Evolutionary conservation across 345 rosid species (phyloP).

Genomic region (Excoecaria cochinchinensis): DNA sequence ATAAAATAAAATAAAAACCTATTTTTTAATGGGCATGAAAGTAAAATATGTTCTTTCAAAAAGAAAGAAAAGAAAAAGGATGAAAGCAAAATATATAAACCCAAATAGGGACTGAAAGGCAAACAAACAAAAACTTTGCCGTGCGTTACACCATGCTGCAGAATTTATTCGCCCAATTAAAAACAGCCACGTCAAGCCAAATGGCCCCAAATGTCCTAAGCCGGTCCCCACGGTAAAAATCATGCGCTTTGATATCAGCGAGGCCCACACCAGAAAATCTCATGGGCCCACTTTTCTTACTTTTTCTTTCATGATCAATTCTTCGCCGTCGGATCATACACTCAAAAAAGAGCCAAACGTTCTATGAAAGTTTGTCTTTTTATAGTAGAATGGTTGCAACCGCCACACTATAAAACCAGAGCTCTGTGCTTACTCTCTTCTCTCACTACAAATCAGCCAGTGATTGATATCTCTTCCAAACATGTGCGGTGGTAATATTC

Average conservation of each 20-base stretch:
- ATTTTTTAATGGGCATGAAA: no score
- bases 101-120: not conserved
- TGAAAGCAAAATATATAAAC: no score
- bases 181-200: slow-evolving; percentile 4
- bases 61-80: no score
- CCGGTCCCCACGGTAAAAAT: not conserved
- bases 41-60: no score
- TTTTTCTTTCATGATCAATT: not conserved
- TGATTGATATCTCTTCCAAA: slow-evolving; percentile 1
- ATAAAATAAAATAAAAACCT: no score
- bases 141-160: not conserved
- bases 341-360: not conserved
- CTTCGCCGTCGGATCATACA: slow-evolving; percentile 32
- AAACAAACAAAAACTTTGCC: no score
- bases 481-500: slow-evolving; percentile 86
- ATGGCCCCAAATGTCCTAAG: not conserved
- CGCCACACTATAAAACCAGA: slow-evolving; percentile 21
- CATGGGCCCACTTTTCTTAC: no score
- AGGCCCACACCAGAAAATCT: not conserved
- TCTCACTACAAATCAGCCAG: not conserved
- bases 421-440: not conserved
- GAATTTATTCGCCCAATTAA: not conserved
- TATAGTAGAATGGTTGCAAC: slow-evolving; percentile 5
- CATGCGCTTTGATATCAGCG: not conserved
- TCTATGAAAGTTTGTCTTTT: slow-evolving; percentile 9